phyloP scores from a whole-genome alignment of 2,329 filamentous ascomycete genomes.

The Fusarium poae region DNA sequence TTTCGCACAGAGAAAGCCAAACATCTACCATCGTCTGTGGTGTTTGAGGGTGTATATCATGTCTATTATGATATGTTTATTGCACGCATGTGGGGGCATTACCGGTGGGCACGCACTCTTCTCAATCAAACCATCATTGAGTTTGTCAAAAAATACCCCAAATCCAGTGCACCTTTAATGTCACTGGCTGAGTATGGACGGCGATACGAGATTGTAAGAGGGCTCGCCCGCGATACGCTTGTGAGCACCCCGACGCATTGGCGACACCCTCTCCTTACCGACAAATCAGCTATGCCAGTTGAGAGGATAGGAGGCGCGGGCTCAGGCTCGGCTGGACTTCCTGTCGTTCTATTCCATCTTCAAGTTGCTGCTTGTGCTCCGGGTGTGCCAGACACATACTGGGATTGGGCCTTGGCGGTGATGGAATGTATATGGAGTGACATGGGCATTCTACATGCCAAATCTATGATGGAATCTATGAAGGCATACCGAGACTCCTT shows the following conservation, averaged over 20 bases:
- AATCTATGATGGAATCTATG: constrained; percentile 60
- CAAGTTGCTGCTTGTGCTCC: constrained; percentile 62
- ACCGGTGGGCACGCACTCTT: constrained; percentile 69
- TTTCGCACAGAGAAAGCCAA: constrained; percentile 53
- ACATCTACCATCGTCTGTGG: constrained; percentile 56
- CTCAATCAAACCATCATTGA: constrained; percentile 64
- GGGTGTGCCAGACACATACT: constrained; percentile 58
- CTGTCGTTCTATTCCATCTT: constrained; percentile 63
- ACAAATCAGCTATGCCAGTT: constrained; percentile 54
- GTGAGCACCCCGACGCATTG: constrained; percentile 64
- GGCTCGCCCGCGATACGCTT: constrained; percentile 60
- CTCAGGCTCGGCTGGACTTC: constrained; percentile 62
- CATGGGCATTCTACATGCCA: constrained; percentile 66
- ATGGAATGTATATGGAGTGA: constrained; percentile 64
- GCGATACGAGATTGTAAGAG: constrained; percentile 54
- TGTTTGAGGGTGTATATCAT: constrained; percentile 68
- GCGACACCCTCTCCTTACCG: constrained; percentile 62
- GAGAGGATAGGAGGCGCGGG: constrained; percentile 57
- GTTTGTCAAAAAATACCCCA: constrained; percentile 55
- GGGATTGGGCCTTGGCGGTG: constrained; percentile 60
- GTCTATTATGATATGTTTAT: constrained; percentile 67
- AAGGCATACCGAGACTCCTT: constrained; percentile 40
- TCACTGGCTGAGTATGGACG: constrained; percentile 49
- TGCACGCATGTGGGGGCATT: constrained; percentile 70
- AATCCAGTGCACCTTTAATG: constrained; percentile 54